Conservation (phyloP, 371 early-diverging fungal species). For the Blakeslea trispora region DNA sequence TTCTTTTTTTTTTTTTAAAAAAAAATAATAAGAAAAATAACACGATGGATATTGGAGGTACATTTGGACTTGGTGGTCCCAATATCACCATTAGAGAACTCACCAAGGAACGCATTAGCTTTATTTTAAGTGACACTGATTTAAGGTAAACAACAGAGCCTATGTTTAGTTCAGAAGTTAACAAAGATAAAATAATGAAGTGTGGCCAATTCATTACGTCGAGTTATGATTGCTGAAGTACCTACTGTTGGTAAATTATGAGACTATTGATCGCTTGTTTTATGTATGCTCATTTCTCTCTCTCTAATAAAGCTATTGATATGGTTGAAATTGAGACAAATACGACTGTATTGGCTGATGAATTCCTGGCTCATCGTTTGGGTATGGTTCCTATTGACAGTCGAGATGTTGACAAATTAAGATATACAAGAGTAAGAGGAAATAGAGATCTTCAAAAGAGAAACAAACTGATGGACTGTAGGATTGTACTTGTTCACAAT, state of each 20-base stretch:
- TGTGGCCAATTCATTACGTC: slow-evolving; percentile 95
- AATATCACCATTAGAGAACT: slow-evolving; percentile 74
- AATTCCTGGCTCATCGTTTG: slow-evolving; percentile 97
- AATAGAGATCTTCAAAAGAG: background rate
- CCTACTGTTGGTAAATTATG: slow-evolving; percentile 83
- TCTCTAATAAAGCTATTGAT: slow-evolving; percentile 85
- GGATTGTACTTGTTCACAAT: slow-evolving; percentile 91
- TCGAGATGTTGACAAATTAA: slow-evolving; percentile 74
- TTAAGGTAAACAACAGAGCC: slow-evolving; percentile 75
- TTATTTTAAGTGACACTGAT: slow-evolving; percentile 78
- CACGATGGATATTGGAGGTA: slow-evolving; percentile 25
- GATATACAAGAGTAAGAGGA: slow-evolving; percentile 74
- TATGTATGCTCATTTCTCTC: too few relatives aligned
- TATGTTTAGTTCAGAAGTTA: too few relatives aligned
- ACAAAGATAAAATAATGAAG: too few relatives aligned
- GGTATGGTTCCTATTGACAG: slow-evolving; percentile 96
- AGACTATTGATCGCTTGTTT: background rate
- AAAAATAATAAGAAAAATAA: too few relatives aligned
- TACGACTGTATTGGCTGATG: slow-evolving; percentile 97
- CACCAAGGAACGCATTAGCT: slow-evolving; percentile 68
- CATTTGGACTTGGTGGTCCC: slow-evolving; percentile 61
- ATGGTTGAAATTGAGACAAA: slow-evolving; percentile 96
- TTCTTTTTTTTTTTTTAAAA: slow-evolving; percentile 5
- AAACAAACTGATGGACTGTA: slow-evolving; percentile 19
- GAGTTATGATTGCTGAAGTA: slow-evolving; percentile 97